Percentiles rank a stretch among this genome's conserved stretches.
phyloP scores from a whole-genome alignment of 2,329 filamentous ascomycete species.

The Trichoderma guizhouense region DNA sequence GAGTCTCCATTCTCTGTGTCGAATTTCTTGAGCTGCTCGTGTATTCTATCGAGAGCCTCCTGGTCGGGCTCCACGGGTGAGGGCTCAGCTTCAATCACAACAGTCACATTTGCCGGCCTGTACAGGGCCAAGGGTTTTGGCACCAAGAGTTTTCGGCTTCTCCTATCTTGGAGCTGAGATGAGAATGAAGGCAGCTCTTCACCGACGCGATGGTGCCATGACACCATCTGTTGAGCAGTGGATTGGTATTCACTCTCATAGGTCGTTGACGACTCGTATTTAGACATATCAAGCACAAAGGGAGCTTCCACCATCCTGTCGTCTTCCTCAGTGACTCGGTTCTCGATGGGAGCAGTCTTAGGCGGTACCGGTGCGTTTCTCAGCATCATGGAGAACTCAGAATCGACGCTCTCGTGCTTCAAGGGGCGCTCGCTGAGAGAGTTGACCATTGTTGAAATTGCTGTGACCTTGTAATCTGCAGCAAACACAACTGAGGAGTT shows the following conservation, averaged over 20 bases:
- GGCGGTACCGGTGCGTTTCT: not conserved
- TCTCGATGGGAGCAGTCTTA: not conserved
- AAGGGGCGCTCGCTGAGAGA: conserved; percentile 21
- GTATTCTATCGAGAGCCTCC: conserved; percentile 47
- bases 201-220: conserved; percentile 57
- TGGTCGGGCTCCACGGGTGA: conserved; percentile 53
- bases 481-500: conserved; percentile 51
- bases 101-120: conserved; percentile 39
- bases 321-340: conserved; percentile 28
- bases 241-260: conserved; percentile 13
- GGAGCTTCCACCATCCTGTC: conserved; percentile 31
- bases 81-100: conserved; percentile 47
- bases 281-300: conserved; percentile 42
- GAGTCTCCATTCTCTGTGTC: conserved; percentile 40
- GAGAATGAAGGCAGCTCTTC: conserved; percentile 60
- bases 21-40: conserved; percentile 49
- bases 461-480: not conserved
- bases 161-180: conserved; percentile 43
- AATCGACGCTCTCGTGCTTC: not conserved
- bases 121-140: conserved; percentile 54
- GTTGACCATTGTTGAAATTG: not conserved
- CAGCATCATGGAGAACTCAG: conserved; percentile 6
- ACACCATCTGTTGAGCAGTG: conserved; percentile 19
- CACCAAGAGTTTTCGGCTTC: conserved; percentile 51
- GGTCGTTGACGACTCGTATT: conserved; percentile 12